Evolutionary conservation across 176 grass and related monocot genomes (phyloP).

Genomic region (Carex kokanica): DNA sequence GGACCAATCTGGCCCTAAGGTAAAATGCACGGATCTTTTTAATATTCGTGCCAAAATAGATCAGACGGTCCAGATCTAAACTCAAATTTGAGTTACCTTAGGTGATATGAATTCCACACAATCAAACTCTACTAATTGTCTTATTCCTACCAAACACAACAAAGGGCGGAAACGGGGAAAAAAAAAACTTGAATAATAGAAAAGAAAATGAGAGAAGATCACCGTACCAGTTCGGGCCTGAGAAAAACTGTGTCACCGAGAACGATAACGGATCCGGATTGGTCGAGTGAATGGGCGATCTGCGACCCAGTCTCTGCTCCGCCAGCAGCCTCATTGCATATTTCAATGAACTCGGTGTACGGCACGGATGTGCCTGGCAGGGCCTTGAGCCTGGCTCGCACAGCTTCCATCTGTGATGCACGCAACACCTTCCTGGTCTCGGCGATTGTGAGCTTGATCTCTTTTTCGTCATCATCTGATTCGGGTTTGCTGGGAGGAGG

Average conservation of each 20-base stretch:
- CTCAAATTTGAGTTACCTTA: too few relatives aligned
- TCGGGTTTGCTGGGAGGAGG: constrained; percentile 40
- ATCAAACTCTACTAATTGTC: constrained; percentile 31
- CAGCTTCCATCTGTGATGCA: constrained; percentile 65
- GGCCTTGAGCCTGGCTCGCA: constrained; percentile 48
- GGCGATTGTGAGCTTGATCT: constrained; percentile 48
- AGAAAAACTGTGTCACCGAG: constrained; percentile 82
- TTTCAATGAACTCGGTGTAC: constrained; percentile 50
- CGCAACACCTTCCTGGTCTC: constrained; percentile 74
- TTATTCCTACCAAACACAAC: constrained; percentile 34
- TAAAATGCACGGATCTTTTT: too few relatives aligned
- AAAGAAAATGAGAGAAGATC: not conserved
- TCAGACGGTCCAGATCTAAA: too few relatives aligned
- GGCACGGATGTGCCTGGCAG: constrained; percentile 43
- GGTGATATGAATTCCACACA: not conserved
- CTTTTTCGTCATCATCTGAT: not conserved
- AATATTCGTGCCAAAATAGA: too few relatives aligned
- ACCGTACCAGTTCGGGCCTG: constrained; percentile 78
- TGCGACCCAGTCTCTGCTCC: constrained; percentile 33
- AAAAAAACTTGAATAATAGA: constrained; percentile 11
- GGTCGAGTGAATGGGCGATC: constrained; percentile 81
- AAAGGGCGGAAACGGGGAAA: constrained; percentile 3
- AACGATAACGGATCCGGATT: constrained; percentile 80
- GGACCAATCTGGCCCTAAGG: too few relatives aligned
- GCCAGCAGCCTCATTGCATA: constrained; percentile 67